Evolutionary conservation across 1,139 yeast species (phyloP).

Genomic region (Geotrichum restrictum): DNA sequence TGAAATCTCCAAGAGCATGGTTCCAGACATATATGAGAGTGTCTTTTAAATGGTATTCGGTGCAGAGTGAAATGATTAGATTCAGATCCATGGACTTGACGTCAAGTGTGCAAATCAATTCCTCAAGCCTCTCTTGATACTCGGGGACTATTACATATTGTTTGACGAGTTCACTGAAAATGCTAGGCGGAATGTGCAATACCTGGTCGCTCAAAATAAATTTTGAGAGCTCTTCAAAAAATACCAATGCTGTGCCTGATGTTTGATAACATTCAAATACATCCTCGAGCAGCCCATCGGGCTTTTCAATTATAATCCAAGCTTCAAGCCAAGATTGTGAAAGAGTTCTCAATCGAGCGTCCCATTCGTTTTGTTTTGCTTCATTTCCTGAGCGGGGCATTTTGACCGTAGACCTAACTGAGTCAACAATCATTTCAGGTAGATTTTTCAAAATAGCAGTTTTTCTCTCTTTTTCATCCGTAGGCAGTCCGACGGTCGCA

Average conservation of each 20-base stretch:
- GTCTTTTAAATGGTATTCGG: constrained; percentile 51
- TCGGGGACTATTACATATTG: constrained; percentile 42
- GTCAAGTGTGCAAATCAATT: constrained; percentile 62
- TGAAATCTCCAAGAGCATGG: constrained; percentile 57
- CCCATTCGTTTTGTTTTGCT: background rate
- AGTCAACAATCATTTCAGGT: constrained; percentile 52
- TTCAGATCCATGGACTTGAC: constrained; percentile 65
- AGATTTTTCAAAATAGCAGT: constrained; percentile 52
- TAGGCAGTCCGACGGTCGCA: constrained; percentile 54
- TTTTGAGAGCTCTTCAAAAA: constrained; percentile 51
- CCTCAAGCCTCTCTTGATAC: constrained; percentile 53
- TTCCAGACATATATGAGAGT: constrained; percentile 67
- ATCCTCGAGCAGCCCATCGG: constrained; percentile 46
- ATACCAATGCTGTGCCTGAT: constrained; percentile 37
- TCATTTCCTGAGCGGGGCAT: background rate
- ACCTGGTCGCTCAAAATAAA: constrained; percentile 49
- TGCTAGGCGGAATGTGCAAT: constrained; percentile 52
- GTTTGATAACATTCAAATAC: constrained; percentile 26
- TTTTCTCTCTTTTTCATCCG: constrained; percentile 43
- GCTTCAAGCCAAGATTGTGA: constrained; percentile 44
- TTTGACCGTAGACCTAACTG: constrained; percentile 44
- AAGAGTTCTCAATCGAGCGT: constrained; percentile 26
- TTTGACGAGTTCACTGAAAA: constrained; percentile 57
- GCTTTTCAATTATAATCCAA: constrained; percentile 39
- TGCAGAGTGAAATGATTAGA: constrained; percentile 58